Evolutionary conservation across 352 stramenopile species (phyloP).

Genomic region (Pythium angustatum): DNA sequence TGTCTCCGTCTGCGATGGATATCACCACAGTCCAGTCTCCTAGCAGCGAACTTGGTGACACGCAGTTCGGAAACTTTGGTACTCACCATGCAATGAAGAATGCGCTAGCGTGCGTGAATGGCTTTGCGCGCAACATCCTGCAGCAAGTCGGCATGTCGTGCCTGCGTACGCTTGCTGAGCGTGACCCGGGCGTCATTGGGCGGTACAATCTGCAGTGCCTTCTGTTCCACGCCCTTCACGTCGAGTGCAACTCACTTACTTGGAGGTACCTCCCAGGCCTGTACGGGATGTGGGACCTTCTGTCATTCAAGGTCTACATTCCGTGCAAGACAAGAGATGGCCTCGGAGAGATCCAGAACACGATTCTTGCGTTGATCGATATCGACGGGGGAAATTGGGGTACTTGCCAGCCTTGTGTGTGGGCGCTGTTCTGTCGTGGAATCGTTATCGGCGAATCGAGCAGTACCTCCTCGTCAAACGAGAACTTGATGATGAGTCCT

Average conservation of each 20-base stretch:
- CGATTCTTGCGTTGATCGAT: constrained; percentile 65
- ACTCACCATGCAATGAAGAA: constrained; percentile 34
- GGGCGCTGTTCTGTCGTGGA: constrained; percentile 77
- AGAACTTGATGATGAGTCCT: constrained; percentile 73
- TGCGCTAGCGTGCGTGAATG: constrained; percentile 53
- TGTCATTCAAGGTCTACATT: constrained; percentile 44
- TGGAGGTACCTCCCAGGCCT: constrained; percentile 67
- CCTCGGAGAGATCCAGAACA: constrained; percentile 50
- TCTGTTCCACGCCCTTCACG: constrained; percentile 78
- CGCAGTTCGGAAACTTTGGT: constrained; percentile 27
- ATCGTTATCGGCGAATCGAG: constrained; percentile 77
- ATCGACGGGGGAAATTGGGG: constrained; percentile 56
- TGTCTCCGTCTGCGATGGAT: constrained; percentile 13
- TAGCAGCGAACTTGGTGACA: constrained; percentile 13
- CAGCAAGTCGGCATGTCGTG: constrained; percentile 75
- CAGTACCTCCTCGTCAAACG: constrained; percentile 26
- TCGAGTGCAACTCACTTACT: constrained; percentile 55
- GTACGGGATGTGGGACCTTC: constrained; percentile 70
- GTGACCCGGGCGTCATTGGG: constrained; percentile 65
- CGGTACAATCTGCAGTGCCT: constrained; percentile 63
- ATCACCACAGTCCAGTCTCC: constrained; percentile 18
- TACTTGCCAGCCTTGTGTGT: constrained; percentile 56
- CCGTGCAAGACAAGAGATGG: constrained; percentile 37
- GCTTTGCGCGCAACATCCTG: constrained; percentile 58
- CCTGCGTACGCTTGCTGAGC: constrained; percentile 76